phyloP scores from a whole-genome alignment of 257 asterid species.

The Solanum verrucosum region DNA sequence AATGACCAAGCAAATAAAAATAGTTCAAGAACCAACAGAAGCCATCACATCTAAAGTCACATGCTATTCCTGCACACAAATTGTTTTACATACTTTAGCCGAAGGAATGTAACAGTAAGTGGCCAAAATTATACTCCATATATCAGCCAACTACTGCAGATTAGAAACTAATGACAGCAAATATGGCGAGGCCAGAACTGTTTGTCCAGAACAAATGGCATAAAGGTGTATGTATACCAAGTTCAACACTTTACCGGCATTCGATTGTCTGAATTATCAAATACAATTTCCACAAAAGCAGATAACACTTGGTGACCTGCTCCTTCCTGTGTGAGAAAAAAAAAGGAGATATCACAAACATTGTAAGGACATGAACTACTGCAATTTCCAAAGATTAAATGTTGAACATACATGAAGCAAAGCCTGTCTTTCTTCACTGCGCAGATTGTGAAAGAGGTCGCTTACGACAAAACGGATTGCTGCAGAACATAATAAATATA shows the following conservation, averaged over 20 bases:
- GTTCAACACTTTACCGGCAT: slow-evolving; percentile 54
- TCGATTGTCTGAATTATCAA: slow-evolving; percentile 93
- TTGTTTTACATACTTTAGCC: not conserved
- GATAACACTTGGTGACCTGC: slow-evolving; percentile 90
- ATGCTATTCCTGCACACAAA: not conserved
- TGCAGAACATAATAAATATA: slow-evolving; percentile 15
- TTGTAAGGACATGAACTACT: not conserved
- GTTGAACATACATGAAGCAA: slow-evolving; percentile 75
- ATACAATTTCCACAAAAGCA: slow-evolving; percentile 98
- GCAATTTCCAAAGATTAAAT: not conserved
- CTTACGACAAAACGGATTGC: slow-evolving; percentile 95
- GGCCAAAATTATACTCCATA: not conserved
- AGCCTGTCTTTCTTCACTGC: slow-evolving; percentile 89
- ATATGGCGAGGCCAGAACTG: not conserved
- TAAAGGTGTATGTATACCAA: not conserved
- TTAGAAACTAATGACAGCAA: not conserved
- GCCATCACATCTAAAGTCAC: not conserved
- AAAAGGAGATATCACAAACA: not conserved
- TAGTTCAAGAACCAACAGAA: not conserved
- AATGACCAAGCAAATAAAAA: not conserved
- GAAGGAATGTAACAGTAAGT: not conserved
- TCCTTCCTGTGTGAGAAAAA: slow-evolving; percentile 63
- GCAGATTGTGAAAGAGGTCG: slow-evolving; percentile 86
- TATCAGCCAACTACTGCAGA: not conserved
- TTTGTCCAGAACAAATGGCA: not conserved